Conservation (phyloP, 164 flowering plant genomes). For the Berberis thunbergii region DNA sequence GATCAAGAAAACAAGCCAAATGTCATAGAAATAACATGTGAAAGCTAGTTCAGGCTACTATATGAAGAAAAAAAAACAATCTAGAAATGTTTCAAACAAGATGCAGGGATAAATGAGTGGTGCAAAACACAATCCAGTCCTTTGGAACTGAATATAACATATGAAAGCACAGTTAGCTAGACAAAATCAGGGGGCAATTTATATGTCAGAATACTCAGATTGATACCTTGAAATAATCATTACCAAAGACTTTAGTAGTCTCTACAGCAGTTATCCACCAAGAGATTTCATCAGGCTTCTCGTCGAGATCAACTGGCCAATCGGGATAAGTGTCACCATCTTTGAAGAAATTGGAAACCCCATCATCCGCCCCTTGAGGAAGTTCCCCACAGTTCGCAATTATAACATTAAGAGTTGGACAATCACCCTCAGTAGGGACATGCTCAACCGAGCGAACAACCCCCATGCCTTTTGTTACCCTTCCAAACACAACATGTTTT, state of each 20-base stretch:
- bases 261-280: constrained; percentile 89
- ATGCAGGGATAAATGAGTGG: too few species aligned
- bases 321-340: constrained; percentile 92
- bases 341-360: constrained; percentile 62
- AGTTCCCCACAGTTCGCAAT: constrained; percentile 88
- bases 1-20: neutral
- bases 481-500: constrained; percentile 90
- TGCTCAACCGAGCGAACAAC: constrained; percentile 84
- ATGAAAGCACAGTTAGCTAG: neutral
- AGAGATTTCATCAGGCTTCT: constrained; percentile 45
- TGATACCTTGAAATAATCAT: constrained; percentile 76
- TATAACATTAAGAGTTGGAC: constrained; percentile 50
- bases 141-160: neutral
- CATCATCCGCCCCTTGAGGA: constrained; percentile 81
- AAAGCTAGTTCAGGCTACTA: neutral
- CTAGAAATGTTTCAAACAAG: neutral
- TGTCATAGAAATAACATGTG: neutral
- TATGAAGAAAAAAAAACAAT: neutral
- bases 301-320: constrained; percentile 85
- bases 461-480: constrained; percentile 86
- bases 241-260: constrained; percentile 66
- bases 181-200: neutral
- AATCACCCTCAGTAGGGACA: constrained; percentile 38
- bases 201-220: neutral
- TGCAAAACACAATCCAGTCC: neutral